Conservation (phyloP, 495 filamentous ascomycete species). For the Xylaria telfairii region DNA sequence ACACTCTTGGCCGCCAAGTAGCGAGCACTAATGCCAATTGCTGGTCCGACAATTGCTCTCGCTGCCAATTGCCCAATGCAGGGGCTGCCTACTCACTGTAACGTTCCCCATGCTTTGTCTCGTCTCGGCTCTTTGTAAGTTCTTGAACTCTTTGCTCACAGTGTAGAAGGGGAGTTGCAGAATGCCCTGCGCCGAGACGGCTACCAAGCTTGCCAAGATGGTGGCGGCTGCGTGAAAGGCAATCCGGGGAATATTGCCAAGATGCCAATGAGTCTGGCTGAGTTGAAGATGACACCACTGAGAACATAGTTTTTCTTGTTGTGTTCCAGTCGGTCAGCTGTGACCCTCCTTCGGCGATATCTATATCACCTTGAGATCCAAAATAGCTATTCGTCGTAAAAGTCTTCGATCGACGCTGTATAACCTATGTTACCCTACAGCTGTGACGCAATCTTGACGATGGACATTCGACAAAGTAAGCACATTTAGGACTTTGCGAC, state of each 20-base stretch:
- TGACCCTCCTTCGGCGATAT: constrained; percentile 20
- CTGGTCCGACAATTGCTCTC: background rate
- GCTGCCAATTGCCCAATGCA: background rate
- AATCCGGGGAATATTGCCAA: constrained; percentile 24
- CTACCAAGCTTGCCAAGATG: constrained; percentile 21
- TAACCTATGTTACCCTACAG: background rate
- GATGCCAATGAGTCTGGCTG: constrained; percentile 19
- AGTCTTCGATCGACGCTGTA: constrained; percentile 3
- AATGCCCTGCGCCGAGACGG: constrained; percentile 20
- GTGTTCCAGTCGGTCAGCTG: constrained; percentile 6
- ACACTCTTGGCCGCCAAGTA: background rate
- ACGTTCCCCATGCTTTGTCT: constrained; percentile 2
- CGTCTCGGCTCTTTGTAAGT: constrained; percentile 18
- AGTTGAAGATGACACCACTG: constrained; percentile 20
- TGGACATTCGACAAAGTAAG: background rate
- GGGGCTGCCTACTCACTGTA: constrained; percentile 7
- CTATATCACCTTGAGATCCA: constrained; percentile 6
- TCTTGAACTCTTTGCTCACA: background rate
- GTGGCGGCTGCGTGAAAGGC: constrained; percentile 17
- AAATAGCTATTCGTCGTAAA: background rate
- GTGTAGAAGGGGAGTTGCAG: background rate
- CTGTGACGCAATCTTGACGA: constrained; percentile 23
- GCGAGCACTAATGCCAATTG: background rate
- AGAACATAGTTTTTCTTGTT: background rate
- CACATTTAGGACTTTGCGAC: background rate